Base-by-base conservation (phyloP, 495 filamentous ascomycete genomes). In the Penicillium waksmanii region DNA sequence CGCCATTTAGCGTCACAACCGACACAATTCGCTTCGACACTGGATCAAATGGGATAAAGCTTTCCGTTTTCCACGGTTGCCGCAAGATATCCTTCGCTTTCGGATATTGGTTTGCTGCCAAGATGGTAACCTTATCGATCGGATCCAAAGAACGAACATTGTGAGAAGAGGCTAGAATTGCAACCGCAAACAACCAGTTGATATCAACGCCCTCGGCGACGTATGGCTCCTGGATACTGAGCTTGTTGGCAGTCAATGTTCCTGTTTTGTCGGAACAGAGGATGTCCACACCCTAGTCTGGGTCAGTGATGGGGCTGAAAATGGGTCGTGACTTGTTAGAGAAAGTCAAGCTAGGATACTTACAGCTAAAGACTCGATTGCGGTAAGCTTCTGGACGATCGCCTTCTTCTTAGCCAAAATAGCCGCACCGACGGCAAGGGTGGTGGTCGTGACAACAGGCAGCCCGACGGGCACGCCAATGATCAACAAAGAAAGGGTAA, bases 391-490 rank as follows among this genome's bases (percentile, higher is more conserved):
- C 80, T 97, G 93, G 66, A 97, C 93, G 67, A 97, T 97, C 31
- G 93, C 93, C 78, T 96, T 91, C 81, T 96, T 95, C 79, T 91
- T 93, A 57, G 93, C 93, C 60, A 97, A 83, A 73, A 96, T 96
- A 50, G 91, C 91, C 68, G 93, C 93, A 78, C 93, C 93, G 69
- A 97, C 93, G 77, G 93, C 92, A 90, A 97, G 93, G 61, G 93
- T 97, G 55, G 93, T 97, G 56, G 93, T 97, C 60, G 94, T 93
- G 71, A 97, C 93, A 59, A 93, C 93, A 21, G 93, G 93, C 43
- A 97, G 89, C 89, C 93, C 93, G 77, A 97, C 93, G 55, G 93
- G 93, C 34, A 97, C 93, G 84, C 93, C 93, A 60, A 97, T 89
- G 65, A 97, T 96, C 65, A 93, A 87, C 64, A 97, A 87, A 64